Evolutionary conservation across 2,329 filamentous ascomycete genomes (phyloP).

Genomic region (Diplodia mutila): DNA sequence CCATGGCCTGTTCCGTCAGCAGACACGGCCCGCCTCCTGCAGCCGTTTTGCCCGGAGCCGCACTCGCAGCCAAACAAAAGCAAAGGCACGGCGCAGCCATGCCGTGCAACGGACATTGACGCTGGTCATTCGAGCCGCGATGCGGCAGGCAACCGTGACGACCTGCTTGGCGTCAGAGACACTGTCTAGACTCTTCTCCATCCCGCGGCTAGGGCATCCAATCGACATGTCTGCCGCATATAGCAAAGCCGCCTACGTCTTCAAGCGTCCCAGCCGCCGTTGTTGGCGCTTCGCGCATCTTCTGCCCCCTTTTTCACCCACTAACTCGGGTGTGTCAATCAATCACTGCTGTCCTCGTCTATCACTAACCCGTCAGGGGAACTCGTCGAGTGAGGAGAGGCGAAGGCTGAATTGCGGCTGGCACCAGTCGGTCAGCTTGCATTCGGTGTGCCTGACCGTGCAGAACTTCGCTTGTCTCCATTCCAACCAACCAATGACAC

Average conservation of each 20-base stretch:
- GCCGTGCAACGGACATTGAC: neutral
- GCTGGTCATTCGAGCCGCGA: neutral
- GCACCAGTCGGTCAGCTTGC: no score
- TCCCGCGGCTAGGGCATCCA: neutral
- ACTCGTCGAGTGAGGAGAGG: no score
- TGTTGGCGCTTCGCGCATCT: no score
- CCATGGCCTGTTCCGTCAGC: neutral
- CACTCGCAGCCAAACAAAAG: neutral
- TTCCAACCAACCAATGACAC: neutral
- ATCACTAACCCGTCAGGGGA: no score
- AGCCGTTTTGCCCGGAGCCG: neutral
- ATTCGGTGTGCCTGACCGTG: neutral
- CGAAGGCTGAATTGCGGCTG: no score
- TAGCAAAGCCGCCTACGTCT: no score
- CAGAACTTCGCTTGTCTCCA: neutral
- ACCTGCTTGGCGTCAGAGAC: neutral
- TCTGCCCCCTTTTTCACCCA: no score
- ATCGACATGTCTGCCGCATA: no score
- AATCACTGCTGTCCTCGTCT: no score
- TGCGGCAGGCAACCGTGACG: no score
- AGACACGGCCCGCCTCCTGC: neutral
- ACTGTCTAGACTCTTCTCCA: neutral
- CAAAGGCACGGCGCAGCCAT: neutral
- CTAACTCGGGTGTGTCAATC: no score
- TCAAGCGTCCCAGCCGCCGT: no score